These are phyloP conservation scores for Gyromitra esculenta DNA, from an alignment of 2,329 filamentous ascomycete species.

Conservation along the genomic window DNA sequence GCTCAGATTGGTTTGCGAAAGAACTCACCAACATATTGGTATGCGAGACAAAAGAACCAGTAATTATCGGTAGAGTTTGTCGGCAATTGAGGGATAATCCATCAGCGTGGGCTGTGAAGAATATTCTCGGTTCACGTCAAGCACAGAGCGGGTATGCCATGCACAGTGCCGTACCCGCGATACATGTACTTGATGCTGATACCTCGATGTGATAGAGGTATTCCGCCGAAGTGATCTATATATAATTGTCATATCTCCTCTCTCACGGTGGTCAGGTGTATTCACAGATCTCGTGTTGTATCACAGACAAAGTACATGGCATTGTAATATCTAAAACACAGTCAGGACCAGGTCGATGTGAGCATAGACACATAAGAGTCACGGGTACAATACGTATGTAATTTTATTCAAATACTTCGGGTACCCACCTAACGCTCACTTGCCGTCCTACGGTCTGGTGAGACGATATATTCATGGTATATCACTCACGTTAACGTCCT, in stretches of 20 bases:
- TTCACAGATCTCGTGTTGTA: slow-evolving; percentile 18
- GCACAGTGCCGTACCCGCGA: slow-evolving; percentile 17
- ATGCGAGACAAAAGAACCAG: neutral
- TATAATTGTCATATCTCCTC: slow-evolving; percentile 8
- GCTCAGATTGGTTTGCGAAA: neutral
- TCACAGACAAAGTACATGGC: neutral
- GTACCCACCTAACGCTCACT: neutral
- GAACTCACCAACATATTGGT: neutral
- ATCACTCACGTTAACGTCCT: neutral
- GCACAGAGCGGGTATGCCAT: neutral
- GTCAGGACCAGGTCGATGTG: neutral
- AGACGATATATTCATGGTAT: neutral
- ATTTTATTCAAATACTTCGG: neutral
- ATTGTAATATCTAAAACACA: neutral
- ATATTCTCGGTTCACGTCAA: slow-evolving; percentile 15
- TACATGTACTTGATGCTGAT: slow-evolving; percentile 1
- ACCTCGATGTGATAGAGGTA: slow-evolving; percentile 2
- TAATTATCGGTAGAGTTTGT: neutral
- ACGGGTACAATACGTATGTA: neutral
- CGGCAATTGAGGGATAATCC: neutral
- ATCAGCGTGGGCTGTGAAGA: neutral
- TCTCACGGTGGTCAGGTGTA: neutral
- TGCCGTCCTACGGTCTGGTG: neutral
- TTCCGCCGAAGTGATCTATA: neutral
- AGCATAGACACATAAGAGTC: slow-evolving; percentile 1